These are phyloP conservation scores for Mortierella hygrophila DNA, from an alignment of 192 early-diverging fungal genomes.

Conservation along the genomic window DNA sequence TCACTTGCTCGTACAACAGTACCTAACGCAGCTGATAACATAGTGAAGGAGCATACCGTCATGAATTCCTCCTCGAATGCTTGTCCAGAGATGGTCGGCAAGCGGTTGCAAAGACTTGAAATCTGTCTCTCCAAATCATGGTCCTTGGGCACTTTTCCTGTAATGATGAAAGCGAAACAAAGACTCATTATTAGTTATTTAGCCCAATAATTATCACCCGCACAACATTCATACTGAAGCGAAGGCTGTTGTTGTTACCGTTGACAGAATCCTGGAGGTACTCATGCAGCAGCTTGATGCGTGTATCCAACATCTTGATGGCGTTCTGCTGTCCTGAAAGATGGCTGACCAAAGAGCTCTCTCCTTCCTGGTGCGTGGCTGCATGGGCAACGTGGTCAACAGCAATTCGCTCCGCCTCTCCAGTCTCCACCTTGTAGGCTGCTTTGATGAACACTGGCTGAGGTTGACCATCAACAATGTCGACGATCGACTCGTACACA, in stretches of 20 bases:
- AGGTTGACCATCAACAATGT: constrained; percentile 68
- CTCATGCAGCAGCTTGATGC: constrained; percentile 75
- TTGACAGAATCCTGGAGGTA: constrained; percentile 80
- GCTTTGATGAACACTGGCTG: constrained; percentile 74
- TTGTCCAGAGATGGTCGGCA: constrained; percentile 74
- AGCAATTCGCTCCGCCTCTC: constrained; percentile 89
- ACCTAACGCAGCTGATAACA: background rate
- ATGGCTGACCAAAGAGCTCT: constrained; percentile 75
- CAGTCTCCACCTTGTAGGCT: constrained; percentile 84
- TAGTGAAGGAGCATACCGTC: constrained; percentile 57
- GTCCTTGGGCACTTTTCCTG: constrained; percentile 65
- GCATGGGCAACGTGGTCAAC: constrained; percentile 87
- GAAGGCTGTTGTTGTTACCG: constrained; percentile 56
- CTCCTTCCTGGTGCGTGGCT: constrained; percentile 64
- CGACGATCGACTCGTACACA: constrained; percentile 84
- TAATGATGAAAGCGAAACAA: background rate
- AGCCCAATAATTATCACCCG: background rate
- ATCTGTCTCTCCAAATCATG: constrained; percentile 85
- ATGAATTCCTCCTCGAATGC: constrained; percentile 83
- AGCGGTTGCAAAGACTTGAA: constrained; percentile 75
- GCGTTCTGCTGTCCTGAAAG: constrained; percentile 83
- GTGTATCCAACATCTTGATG: constrained; percentile 83
- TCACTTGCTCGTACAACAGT: too few relatives aligned
- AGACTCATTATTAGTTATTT: background rate
- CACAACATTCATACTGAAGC: background rate